These are phyloP conservation scores for Ogataea methylovora DNA, from an alignment of 805 yeast species.

Conservation along the genomic window DNA sequence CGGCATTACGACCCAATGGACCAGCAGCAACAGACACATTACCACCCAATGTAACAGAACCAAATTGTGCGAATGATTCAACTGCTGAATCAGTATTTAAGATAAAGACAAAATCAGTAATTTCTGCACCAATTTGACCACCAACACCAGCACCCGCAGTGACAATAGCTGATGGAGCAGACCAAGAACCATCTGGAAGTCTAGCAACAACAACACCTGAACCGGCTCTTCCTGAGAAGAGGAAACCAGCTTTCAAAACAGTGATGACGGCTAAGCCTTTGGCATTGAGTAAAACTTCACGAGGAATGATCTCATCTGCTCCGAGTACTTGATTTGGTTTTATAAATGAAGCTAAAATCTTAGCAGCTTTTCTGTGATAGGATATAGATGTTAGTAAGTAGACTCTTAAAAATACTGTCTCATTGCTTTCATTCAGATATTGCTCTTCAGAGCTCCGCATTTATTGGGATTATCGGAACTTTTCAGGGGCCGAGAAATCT, in stretches of 20 bases:
- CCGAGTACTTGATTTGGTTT: conserved; percentile 93
- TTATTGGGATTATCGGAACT: too few species aligned
- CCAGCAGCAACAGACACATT: conserved; percentile 96
- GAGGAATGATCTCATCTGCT: conserved; percentile 85
- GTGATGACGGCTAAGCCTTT: conserved; percentile 89
- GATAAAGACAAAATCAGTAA: conserved; percentile 93
- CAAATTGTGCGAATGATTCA: conserved; percentile 86
- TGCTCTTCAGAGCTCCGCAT: too few species aligned
- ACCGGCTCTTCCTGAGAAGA: conserved; percentile 96
- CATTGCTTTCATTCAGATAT: too few species aligned
- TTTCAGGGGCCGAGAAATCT: too few species aligned
- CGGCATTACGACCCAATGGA: conserved; percentile 95
- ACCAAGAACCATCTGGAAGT: conserved; percentile 93
- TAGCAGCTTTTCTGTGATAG: conserved; percentile 74
- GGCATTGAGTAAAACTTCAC: conserved; percentile 77
- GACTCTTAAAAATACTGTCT: too few species aligned
- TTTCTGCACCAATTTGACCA: conserved; percentile 93
- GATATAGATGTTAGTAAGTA: not conserved
- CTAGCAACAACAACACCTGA: conserved; percentile 93
- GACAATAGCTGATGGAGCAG: conserved; percentile 91
- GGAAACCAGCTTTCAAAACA: conserved; percentile 93
- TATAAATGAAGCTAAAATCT: conserved; percentile 78
- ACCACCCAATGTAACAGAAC: conserved; percentile 92
- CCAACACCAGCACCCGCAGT: conserved; percentile 99
- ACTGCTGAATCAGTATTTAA: conserved; percentile 85